A percentile compares a stretch with the other conserved stretches of the same genome.
Evolutionary conservation across 495 filamentous ascomycete genomes (phyloP).

Genomic region (Lepraria neglecta): DNA sequence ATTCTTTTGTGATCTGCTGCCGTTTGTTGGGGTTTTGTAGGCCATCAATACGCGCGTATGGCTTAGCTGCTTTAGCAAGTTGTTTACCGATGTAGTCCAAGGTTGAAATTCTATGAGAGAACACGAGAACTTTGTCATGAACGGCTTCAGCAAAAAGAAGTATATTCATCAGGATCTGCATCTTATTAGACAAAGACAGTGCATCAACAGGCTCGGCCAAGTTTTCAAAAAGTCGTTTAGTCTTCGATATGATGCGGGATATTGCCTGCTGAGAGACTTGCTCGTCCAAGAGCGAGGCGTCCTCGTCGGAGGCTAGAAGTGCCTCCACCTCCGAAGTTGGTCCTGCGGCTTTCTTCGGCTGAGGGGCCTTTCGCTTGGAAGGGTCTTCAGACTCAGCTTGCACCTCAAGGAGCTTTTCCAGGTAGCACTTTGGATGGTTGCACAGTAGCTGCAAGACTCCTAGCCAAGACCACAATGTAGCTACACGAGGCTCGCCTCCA

Average conservation of each 20-base stretch:
- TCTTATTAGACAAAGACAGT: slow-evolving; percentile 55
- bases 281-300: slow-evolving; percentile 29
- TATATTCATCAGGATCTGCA: slow-evolving; percentile 58
- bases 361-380: background rate
- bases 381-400: background rate
- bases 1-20: slow-evolving; percentile 55
- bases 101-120: slow-evolving; percentile 65
- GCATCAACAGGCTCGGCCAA: slow-evolving; percentile 33
- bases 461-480: slow-evolving; percentile 47
- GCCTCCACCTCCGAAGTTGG: background rate
- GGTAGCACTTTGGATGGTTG: slow-evolving; percentile 66
- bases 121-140: slow-evolving; percentile 68
- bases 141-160: slow-evolving; percentile 51
- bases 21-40: slow-evolving; percentile 45
- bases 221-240: slow-evolving; percentile 32
- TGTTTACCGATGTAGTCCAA: slow-evolving; percentile 60
- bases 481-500: slow-evolving; percentile 23
- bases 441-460: slow-evolving; percentile 58
- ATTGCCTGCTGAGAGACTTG: slow-evolving; percentile 33
- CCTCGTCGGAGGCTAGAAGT: slow-evolving; percentile 23
- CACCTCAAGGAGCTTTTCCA: slow-evolving; percentile 43
- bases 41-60: slow-evolving; percentile 61
- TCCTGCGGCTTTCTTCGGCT: background rate
- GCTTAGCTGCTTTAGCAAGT: slow-evolving; percentile 39
- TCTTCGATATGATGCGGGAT: slow-evolving; percentile 27